Conservation (phyloP, 306 rosid species). For the Citrullus colocynthis region DNA sequence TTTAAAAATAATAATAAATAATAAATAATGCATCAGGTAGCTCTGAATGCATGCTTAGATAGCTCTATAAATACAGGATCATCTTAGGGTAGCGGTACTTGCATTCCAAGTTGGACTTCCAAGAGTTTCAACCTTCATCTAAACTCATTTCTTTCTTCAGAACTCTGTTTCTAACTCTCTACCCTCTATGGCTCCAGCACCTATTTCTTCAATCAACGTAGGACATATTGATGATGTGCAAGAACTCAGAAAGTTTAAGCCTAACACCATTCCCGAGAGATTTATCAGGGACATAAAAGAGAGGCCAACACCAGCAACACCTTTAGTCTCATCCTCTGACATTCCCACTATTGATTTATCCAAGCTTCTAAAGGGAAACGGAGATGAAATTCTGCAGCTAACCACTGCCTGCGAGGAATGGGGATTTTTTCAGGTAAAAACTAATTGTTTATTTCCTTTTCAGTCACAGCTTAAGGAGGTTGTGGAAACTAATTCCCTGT, state of each 20-base stretch:
- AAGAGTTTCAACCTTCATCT: not conserved
- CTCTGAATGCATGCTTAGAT: not conserved
- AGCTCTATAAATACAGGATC: not conserved
- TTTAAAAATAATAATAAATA: not conserved
- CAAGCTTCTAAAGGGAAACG: constrained; percentile 38
- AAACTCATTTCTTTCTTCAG: not conserved
- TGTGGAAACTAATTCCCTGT: constrained; percentile 10
- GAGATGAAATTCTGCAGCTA: constrained; percentile 45
- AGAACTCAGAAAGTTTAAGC: constrained; percentile 63
- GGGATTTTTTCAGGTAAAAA: constrained; percentile 92
- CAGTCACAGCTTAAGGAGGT: not conserved
- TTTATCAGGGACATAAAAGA: constrained; percentile 62
- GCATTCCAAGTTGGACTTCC: not conserved
- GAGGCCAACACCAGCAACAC: constrained; percentile 43
- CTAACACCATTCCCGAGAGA: constrained; percentile 64
- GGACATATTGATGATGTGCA: constrained; percentile 93
- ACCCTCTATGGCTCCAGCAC: constrained; percentile 59
- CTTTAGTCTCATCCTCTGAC: constrained; percentile 18
- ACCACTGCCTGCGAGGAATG: constrained; percentile 63
- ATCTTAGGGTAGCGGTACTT: not conserved
- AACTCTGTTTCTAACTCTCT: constrained; percentile 4
- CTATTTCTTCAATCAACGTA: constrained; percentile 36
- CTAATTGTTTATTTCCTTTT: not conserved
- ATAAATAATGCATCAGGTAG: not conserved
- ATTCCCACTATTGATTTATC: constrained; percentile 71